Percentiles rank a stretch among this genome's conserved stretches.
These are phyloP conservation scores for Leptographium wingfieldii DNA, from an alignment of 2,329 filamentous ascomycete genomes.

Conservation along the genomic window DNA sequence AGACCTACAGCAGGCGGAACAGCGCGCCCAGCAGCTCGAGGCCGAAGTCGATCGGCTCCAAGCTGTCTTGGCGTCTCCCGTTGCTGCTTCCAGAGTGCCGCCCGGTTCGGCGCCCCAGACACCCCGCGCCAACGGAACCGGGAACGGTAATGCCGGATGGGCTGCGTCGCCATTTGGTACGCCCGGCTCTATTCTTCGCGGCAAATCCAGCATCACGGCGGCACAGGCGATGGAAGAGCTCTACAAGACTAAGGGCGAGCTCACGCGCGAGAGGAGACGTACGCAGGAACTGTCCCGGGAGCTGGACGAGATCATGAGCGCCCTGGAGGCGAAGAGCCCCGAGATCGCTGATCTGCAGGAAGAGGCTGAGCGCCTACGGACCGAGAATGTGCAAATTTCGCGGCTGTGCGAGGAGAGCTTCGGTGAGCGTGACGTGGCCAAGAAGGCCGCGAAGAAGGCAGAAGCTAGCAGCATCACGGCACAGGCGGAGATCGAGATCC, in stretches of 20 bases:
- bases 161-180: conserved; percentile 51
- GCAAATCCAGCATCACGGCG: conserved; percentile 42
- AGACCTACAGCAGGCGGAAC: conserved; percentile 31
- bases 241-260: conserved; percentile 55
- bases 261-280: conserved; percentile 61
- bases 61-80: conserved; percentile 30
- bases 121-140: conserved; percentile 39
- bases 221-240: conserved; percentile 53
- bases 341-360: conserved; percentile 76
- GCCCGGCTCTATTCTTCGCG: conserved; percentile 39
- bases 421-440: conserved; percentile 65
- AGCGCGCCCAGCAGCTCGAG: conserved; percentile 37
- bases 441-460: conserved; percentile 66
- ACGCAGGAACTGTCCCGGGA: conserved; percentile 63
- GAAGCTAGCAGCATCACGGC: conserved; percentile 55
- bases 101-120: conserved; percentile 45
- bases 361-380: conserved; percentile 68
- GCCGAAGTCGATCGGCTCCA: conserved; percentile 41
- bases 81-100: conserved; percentile 14
- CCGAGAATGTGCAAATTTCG: conserved; percentile 75
- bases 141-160: conserved; percentile 31
- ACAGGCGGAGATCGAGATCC: conserved; percentile 60
- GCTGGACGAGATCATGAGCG: conserved; percentile 73
- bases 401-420: conserved; percentile 71
- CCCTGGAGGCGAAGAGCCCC: conserved; percentile 74